These are phyloP conservation scores for Pyrenophora tritici-repentis DNA, from an alignment of 2,329 filamentous ascomycete species.

Conservation along the genomic window DNA sequence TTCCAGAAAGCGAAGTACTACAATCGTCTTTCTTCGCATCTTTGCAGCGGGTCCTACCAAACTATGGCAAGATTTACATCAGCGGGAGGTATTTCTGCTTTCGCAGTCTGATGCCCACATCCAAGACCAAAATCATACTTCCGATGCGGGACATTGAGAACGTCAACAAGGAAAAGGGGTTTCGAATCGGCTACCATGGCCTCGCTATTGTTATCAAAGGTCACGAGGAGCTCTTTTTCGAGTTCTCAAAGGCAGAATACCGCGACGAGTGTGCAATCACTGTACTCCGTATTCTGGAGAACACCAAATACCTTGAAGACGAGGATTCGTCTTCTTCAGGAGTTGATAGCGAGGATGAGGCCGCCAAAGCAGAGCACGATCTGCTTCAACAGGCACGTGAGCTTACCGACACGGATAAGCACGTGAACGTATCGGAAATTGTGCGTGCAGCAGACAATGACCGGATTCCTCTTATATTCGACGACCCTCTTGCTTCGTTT, in stretches of 20 bases:
- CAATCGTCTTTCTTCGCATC: slow-evolving; percentile 91
- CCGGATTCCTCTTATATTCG: slow-evolving; percentile 79
- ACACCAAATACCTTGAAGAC: slow-evolving; percentile 70
- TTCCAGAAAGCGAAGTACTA: slow-evolving; percentile 81
- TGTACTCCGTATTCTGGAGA: slow-evolving; percentile 76
- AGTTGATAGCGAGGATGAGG: slow-evolving; percentile 71
- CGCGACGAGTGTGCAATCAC: slow-evolving; percentile 90
- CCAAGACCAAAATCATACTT: slow-evolving; percentile 87
- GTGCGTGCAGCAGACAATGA: slow-evolving; percentile 51
- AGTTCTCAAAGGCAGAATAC: slow-evolving; percentile 77
- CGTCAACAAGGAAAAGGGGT: slow-evolving; percentile 92
- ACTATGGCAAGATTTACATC: slow-evolving; percentile 97
- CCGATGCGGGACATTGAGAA: slow-evolving; percentile 92
- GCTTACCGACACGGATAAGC: slow-evolving; percentile 29
- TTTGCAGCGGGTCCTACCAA: slow-evolving; percentile 83
- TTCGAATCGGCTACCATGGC: slow-evolving; percentile 87
- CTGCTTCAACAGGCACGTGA: slow-evolving; percentile 75
- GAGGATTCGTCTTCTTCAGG: slow-evolving; percentile 69
- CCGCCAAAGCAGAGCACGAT: slow-evolving; percentile 79
- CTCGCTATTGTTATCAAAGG: slow-evolving; percentile 91
- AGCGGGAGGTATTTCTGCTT: slow-evolving; percentile 89
- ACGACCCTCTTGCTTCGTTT: slow-evolving; percentile 85
- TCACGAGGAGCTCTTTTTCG: slow-evolving; percentile 95
- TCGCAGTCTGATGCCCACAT: slow-evolving; percentile 85
- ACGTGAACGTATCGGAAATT: slow-evolving; percentile 33